Conservation (phyloP, 2,329 filamentous ascomycete species). For the Fusarium stilboides region DNA sequence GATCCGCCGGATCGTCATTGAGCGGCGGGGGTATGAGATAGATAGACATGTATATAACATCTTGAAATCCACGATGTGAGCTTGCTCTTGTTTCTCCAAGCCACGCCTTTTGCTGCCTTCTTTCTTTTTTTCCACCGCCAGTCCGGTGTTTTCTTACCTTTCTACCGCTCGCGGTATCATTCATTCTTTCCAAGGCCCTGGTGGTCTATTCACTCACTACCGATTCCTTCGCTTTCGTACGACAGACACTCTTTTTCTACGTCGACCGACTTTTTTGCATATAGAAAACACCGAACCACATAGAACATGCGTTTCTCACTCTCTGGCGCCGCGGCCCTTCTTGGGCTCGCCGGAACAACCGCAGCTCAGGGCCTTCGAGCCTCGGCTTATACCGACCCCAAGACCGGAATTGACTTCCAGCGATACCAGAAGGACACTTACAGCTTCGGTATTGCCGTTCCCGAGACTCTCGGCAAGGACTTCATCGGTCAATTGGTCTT, state of each 20-base stretch:
- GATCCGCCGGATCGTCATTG: not conserved
- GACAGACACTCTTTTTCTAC: conserved; percentile 13
- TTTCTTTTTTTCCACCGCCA: conserved; percentile 34
- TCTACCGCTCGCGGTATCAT: conserved; percentile 35
- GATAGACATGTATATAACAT: conserved; percentile 25
- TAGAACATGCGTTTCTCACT: conserved; percentile 40
- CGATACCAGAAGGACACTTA: conserved; percentile 57
- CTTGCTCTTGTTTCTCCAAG: conserved; percentile 14
- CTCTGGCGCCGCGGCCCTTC: conserved; percentile 34
- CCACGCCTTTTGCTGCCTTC: conserved; percentile 26
- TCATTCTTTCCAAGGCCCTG: conserved; percentile 42
- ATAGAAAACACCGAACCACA: not conserved
- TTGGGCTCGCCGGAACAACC: conserved; percentile 42
- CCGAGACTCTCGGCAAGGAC: conserved; percentile 64
- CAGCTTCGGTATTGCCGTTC: conserved; percentile 66
- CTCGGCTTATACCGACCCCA: conserved; percentile 57
- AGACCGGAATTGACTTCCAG: conserved; percentile 63
- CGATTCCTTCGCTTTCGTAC: conserved; percentile 16
- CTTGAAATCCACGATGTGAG: not conserved
- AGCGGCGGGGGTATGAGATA: not conserved
- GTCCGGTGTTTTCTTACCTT: conserved; percentile 23
- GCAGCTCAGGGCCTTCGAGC: conserved; percentile 41
- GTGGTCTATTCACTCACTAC: conserved; percentile 41
- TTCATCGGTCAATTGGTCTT: conserved; percentile 69
- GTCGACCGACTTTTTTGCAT: not conserved